Percentiles rank a stretch among this genome's conserved stretches.
Conservation (phyloP, 306 rosid species). For the Vigna nakashimae region DNA sequence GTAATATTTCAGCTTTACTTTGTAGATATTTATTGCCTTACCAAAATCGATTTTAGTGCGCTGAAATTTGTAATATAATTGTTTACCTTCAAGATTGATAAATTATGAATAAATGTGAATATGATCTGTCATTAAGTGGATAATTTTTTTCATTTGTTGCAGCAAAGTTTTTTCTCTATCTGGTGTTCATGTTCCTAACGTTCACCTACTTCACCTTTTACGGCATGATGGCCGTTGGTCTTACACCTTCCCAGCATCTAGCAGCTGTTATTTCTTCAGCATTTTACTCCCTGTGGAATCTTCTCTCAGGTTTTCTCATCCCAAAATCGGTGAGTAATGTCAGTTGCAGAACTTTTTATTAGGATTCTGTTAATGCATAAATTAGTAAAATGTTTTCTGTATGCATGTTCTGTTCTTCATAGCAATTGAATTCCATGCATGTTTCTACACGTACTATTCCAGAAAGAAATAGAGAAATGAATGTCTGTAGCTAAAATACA, state of each 20-base stretch:
- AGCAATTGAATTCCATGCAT: background rate
- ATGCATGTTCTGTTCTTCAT: background rate
- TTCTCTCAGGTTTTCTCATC: constrained; percentile 91
- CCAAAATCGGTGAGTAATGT: constrained; percentile 77
- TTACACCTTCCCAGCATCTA: constrained; percentile 79
- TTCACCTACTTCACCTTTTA: constrained; percentile 94
- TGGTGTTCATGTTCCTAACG: constrained; percentile 88
- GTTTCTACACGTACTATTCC: background rate
- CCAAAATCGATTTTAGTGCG: background rate
- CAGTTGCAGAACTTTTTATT: background rate
- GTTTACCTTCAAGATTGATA: background rate
- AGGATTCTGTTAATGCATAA: constrained; percentile 4
- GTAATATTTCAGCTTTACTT: constrained; percentile 50
- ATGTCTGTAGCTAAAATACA: background rate
- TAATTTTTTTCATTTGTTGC: constrained; percentile 41
- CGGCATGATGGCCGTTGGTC: constrained; percentile 96
- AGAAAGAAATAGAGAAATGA: background rate
- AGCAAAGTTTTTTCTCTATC: constrained; percentile 82
- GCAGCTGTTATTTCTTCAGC: constrained; percentile 95
- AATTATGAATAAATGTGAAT: background rate
- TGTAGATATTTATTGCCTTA: constrained; percentile 8
- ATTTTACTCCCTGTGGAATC: constrained; percentile 95
- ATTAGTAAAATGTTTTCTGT: background rate
- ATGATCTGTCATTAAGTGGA: constrained; percentile 7
- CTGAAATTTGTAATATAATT: background rate